Evolutionary conservation across 1,284 basidiomycete species (phyloP).

Genomic region (Macrocystidia cucumis): DNA sequence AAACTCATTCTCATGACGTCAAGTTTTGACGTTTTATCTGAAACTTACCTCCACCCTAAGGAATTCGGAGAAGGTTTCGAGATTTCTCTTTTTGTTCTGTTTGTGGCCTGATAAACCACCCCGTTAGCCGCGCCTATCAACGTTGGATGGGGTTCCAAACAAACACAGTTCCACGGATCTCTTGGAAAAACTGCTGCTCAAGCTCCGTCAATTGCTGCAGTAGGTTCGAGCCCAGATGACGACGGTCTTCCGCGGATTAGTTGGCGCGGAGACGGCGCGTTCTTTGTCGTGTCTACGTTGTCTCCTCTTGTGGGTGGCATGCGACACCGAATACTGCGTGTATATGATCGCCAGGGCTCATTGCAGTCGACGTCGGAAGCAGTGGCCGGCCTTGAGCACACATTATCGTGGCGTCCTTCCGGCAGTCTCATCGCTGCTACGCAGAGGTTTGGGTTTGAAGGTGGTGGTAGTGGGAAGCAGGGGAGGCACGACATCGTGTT

Average conservation of each 20-base stretch:
- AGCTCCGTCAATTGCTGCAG: conserved; percentile 32
- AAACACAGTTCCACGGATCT: conserved; percentile 97
- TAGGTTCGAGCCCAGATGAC: conserved; percentile 63
- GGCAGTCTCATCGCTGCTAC: conserved; percentile 83
- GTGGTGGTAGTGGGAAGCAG: conserved; percentile 58
- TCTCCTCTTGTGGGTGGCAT: conserved; percentile 21
- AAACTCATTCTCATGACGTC: conserved; percentile 88
- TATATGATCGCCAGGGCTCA: conserved; percentile 74
- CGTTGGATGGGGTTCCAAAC: conserved; percentile 96
- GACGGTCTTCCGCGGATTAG: conserved; percentile 70
- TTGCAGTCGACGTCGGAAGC: conserved; percentile 85
- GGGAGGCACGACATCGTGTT: conserved; percentile 87
- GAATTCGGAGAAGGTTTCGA: conserved; percentile 80
- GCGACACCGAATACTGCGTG: conserved; percentile 55
- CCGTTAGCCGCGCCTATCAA: conserved; percentile 79
- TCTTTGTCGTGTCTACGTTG: conserved; percentile 80
- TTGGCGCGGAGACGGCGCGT: conserved; percentile 91
- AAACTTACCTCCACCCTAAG: conserved; percentile 61
- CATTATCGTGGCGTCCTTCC: conserved; percentile 82
- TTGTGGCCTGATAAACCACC: background rate
- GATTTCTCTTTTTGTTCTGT: background rate
- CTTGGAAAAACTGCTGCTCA: conserved; percentile 85
- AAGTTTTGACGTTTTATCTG: conserved; percentile 84
- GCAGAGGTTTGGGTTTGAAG: conserved; percentile 75
- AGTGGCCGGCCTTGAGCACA: conserved; percentile 77